Evolutionary conservation across 2,329 filamentous ascomycete genomes (phyloP).

Genomic region (Penicillium griseofulvum): DNA sequence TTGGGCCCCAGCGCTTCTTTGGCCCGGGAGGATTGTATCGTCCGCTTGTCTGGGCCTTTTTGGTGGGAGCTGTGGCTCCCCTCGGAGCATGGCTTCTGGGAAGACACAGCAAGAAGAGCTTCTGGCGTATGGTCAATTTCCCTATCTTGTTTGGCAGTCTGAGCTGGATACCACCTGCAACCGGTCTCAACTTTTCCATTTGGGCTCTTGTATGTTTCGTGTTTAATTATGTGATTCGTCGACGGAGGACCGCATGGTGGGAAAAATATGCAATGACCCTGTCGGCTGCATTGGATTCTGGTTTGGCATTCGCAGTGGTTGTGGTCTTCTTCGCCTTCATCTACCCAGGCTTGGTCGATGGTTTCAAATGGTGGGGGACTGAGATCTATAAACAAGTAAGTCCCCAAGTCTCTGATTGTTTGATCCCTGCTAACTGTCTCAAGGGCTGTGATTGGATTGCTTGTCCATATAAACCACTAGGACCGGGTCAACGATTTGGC

Average conservation of each 20-base stretch:
- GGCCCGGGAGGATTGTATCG: constrained; percentile 72
- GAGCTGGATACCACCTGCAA: constrained; percentile 81
- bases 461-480: constrained; percentile 66
- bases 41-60: constrained; percentile 76
- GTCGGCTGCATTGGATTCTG: constrained; percentile 77
- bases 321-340: constrained; percentile 83
- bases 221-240: constrained; percentile 75
- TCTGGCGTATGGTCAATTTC: constrained; percentile 74
- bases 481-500: constrained; percentile 65
- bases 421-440: neutral
- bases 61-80: constrained; percentile 71
- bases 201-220: constrained; percentile 82
- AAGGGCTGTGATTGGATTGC: constrained; percentile 79
- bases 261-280: constrained; percentile 88
- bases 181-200: constrained; percentile 81
- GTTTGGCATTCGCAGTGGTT: constrained; percentile 76
- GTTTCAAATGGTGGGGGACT: constrained; percentile 84
- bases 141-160: constrained; percentile 80
- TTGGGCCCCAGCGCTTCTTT: constrained; percentile 80
- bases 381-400: constrained; percentile 70
- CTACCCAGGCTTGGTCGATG: constrained; percentile 71
- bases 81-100: constrained; percentile 71
- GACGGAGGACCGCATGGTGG: constrained; percentile 76
- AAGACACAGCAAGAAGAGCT: constrained; percentile 54
- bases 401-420: neutral